Evolutionary conservation across 148 eudicot species (phyloP).

Genomic region (Camellia japonica): DNA sequence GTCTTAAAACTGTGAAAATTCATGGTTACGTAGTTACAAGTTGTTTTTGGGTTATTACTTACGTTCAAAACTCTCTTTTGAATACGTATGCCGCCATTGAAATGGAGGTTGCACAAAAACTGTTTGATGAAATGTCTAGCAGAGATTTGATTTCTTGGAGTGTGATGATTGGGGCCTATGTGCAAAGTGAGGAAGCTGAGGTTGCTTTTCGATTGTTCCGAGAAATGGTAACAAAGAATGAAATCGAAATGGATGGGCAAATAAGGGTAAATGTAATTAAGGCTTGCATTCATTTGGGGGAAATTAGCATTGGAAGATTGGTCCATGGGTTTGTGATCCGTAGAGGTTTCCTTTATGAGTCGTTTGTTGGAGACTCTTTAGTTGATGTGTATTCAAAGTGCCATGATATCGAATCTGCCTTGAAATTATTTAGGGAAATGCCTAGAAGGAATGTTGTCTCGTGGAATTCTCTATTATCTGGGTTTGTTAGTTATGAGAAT

Average conservation of each 20-base stretch:
- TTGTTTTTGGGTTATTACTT: slow-evolving; percentile 43
- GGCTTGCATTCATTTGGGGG: too few species aligned
- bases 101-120: slow-evolving; percentile 39
- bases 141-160: slow-evolving; percentile 88
- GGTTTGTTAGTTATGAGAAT: slow-evolving; percentile 54
- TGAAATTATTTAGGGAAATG: slow-evolving; percentile 70
- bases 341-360: slow-evolving; percentile 38
- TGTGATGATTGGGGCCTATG: slow-evolving; percentile 69
- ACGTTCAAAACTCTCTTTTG: slow-evolving; percentile 61
- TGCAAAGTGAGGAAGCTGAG: slow-evolving; percentile 40
- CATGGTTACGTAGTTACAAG: slow-evolving; percentile 50
- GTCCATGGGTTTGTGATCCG: too few species aligned
- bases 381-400: slow-evolving; percentile 42
- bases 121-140: slow-evolving; percentile 71
- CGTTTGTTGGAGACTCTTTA: slow-evolving; percentile 58
- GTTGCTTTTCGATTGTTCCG: neutral
- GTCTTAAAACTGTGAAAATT: slow-evolving; percentile 27
- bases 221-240: neutral
- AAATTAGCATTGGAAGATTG: too few species aligned
- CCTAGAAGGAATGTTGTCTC: slow-evolving; percentile 65
- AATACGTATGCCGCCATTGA: slow-evolving; percentile 42
- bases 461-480: slow-evolving; percentile 68
- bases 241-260: neutral
- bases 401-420: slow-evolving; percentile 38
- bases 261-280: too few species aligned